These are phyloP conservation scores for Naganishia vishniacii DNA, from an alignment of 768 basidiomycete genomes.

Conservation along the genomic window DNA sequence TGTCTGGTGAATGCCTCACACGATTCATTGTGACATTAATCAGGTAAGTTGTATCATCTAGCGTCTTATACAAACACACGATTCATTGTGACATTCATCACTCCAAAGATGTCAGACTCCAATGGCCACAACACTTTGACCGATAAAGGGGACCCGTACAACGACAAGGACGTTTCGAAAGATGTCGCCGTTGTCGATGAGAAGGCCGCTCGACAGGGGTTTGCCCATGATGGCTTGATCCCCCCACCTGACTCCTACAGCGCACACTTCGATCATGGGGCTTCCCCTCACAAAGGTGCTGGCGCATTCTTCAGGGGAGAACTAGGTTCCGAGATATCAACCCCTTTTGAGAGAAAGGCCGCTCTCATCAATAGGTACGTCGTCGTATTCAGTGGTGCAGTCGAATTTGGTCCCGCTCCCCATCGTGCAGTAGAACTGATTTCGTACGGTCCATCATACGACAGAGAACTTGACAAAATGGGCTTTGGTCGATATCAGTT, in stretches of 20 bases:
- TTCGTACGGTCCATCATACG: neutral
- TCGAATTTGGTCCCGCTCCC: neutral
- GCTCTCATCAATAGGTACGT: slow-evolving; percentile 46
- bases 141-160: neutral
- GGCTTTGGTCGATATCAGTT: slow-evolving; percentile 45
- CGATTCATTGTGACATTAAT: too few relatives aligned
- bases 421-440: neutral
- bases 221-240: slow-evolving; percentile 6
- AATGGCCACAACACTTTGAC: slow-evolving; percentile 7
- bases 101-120: slow-evolving; percentile 23
- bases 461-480: slow-evolving; percentile 43
- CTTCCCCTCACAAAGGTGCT: slow-evolving; percentile 4
- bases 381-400: neutral
- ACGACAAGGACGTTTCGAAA: neutral
- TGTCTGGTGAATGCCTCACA: too few relatives aligned
- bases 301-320: slow-evolving; percentile 7
- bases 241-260: slow-evolving; percentile 4
- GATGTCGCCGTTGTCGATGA: neutral
- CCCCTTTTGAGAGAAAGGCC: slow-evolving; percentile 47
- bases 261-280: neutral
- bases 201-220: slow-evolving; percentile 8
- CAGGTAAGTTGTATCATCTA: too few relatives aligned
- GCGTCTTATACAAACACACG: too few relatives aligned
- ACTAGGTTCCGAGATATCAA: slow-evolving; percentile 20
- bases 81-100: neutral